Evolutionary conservation across 2,329 filamentous ascomycete species (phyloP).

Genomic region (Fusarium solani-melongenae): DNA sequence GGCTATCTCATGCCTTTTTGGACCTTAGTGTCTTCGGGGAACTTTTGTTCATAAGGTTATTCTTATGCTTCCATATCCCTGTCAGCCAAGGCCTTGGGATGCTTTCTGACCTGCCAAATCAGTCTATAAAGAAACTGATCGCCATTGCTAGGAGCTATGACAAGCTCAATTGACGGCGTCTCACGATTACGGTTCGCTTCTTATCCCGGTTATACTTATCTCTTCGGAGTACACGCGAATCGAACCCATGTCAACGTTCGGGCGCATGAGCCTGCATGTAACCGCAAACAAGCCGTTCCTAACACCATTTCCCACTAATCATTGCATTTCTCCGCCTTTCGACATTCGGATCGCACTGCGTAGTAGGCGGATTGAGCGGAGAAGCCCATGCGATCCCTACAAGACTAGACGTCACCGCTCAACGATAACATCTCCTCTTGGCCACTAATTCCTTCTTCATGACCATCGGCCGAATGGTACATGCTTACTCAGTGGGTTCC

Average conservation of each 20-base stretch:
- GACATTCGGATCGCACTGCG: not conserved
- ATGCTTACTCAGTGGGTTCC: not conserved
- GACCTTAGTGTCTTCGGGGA: slow-evolving; percentile 11
- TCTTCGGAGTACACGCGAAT: not conserved
- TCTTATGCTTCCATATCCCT: slow-evolving; percentile 26
- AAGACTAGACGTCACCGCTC: not conserved
- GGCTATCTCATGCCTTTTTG: slow-evolving; percentile 12
- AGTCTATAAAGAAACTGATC: not conserved
- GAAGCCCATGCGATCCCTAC: not conserved
- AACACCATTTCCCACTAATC: not conserved
- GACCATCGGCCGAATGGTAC: not conserved
- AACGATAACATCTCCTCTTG: not conserved
- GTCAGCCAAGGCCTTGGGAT: not conserved
- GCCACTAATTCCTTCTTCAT: not conserved
- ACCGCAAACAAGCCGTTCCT: not conserved
- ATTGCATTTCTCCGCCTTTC: slow-evolving; percentile 1
- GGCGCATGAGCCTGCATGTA: not conserved
- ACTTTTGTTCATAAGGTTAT: slow-evolving; percentile 39
- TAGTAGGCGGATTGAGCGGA: not conserved
- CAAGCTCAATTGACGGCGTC: not conserved
- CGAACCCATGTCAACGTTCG: not conserved
- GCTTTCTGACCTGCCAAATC: slow-evolving; percentile 26
- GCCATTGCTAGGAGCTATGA: not conserved
- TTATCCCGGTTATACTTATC: not conserved
- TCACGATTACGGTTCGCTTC: no score